Percentiles rank a stretch among this genome's conserved stretches.
These are phyloP conservation scores for Clonostachys rhizophaga DNA, from an alignment of 2,329 filamentous ascomycete species.

Conservation along the genomic window DNA sequence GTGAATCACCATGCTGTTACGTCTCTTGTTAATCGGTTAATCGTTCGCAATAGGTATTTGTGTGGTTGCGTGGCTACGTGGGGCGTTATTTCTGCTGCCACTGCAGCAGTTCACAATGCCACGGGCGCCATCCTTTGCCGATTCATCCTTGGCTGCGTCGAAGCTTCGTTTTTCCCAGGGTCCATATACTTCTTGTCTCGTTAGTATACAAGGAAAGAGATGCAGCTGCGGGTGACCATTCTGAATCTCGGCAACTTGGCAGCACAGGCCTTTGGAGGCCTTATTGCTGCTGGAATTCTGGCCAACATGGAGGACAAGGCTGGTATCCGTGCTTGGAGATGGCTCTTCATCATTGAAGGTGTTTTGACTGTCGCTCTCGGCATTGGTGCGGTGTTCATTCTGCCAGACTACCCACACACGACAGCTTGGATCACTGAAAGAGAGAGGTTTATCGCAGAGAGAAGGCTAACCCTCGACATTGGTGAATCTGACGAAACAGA, in stretches of 20 bases:
- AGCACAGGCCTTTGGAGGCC: conserved; percentile 60
- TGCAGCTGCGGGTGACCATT: conserved; percentile 54
- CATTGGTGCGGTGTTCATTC: conserved; percentile 10
- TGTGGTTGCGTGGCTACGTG: conserved; percentile 24
- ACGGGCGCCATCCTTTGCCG: conserved; percentile 22
- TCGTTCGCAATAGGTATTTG: not conserved
- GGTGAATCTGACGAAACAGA: conserved; percentile 35
- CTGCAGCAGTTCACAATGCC: conserved; percentile 23
- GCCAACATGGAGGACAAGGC: conserved; percentile 21
- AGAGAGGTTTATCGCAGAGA: conserved; percentile 45
- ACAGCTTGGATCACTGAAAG: conserved; percentile 35
- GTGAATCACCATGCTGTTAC: conserved; percentile 35
- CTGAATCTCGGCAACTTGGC: conserved; percentile 55
- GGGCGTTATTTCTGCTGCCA: conserved; percentile 35
- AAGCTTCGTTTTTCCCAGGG: conserved; percentile 20
- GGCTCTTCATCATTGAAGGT: conserved; percentile 66
- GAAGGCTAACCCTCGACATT: conserved; percentile 43
- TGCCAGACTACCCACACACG: conserved; percentile 30
- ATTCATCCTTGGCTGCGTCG: conserved; percentile 25
- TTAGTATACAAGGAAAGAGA: conserved; percentile 64
- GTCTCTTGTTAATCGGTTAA: no score
- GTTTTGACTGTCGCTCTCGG: conserved; percentile 18
- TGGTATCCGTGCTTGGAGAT: conserved; percentile 57
- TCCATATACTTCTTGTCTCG: conserved; percentile 47
- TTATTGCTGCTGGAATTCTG: conserved; percentile 56